Evolutionary conservation across 1,139 yeast genomes (phyloP).

Genomic region (Blastobotrys raffinosifermentans): DNA sequence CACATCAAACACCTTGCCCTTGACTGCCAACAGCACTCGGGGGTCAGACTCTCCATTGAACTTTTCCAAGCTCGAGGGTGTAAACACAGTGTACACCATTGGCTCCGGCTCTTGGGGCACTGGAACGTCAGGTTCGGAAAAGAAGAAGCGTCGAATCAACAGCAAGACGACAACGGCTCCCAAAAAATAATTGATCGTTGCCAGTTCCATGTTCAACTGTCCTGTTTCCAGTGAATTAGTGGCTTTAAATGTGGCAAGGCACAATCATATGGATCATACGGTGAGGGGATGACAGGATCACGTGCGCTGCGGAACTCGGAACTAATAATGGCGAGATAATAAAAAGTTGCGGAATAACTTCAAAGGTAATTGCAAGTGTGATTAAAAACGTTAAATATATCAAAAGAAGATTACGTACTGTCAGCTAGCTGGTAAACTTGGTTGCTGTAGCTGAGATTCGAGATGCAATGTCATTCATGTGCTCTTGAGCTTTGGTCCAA

Average conservation of each 20-base stretch:
- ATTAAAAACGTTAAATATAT: too few species aligned
- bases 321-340: too few species aligned
- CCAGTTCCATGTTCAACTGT: conserved; percentile 3
- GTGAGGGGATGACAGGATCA: too few species aligned
- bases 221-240: too few species aligned
- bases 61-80: conserved; percentile 65
- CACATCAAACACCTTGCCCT: conserved; percentile 83
- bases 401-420: too few species aligned
- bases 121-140: background rate
- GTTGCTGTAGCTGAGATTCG: conserved; percentile 13
- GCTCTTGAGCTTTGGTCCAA: conserved; percentile 51
- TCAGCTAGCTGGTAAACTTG: conserved; percentile 6
- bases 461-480: conserved; percentile 44
- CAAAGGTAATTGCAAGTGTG: too few species aligned
- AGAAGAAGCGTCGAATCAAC: conserved; percentile 13
- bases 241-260: too few species aligned
- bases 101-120: conserved; percentile 39
- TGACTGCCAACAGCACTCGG: conserved; percentile 75
- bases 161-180: conserved; percentile 10
- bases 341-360: too few species aligned
- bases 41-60: conserved; percentile 76
- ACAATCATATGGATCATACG: too few species aligned
- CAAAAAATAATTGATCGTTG: conserved; percentile 11
- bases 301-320: too few species aligned
- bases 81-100: conserved; percentile 70